These are phyloP conservation scores for Kalmusia sp. DNA, from an alignment of 2,329 filamentous ascomycete species.

Conservation along the genomic window DNA sequence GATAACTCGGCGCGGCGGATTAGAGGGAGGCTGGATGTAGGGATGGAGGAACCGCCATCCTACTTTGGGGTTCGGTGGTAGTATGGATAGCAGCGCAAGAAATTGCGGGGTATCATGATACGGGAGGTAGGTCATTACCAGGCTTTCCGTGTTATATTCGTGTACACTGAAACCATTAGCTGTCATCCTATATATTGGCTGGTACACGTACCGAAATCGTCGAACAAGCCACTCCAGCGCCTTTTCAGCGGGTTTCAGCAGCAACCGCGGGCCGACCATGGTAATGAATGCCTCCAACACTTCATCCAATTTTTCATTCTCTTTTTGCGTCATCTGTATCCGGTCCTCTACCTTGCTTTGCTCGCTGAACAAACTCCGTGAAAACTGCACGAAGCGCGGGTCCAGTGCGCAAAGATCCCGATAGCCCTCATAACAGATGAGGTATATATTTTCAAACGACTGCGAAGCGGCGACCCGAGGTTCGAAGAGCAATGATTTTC, in stretches of 20 bases:
- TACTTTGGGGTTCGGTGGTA: conserved; percentile 75
- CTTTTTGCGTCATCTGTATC: conserved; percentile 77
- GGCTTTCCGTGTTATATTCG: conserved; percentile 80
- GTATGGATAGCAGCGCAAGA: conserved; percentile 82
- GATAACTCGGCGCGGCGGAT: conserved; percentile 79
- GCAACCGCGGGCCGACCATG: conserved; percentile 75
- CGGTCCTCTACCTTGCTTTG: conserved; percentile 91
- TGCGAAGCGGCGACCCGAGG: conserved; percentile 83
- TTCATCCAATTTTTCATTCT: conserved; percentile 82
- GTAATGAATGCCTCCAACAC: conserved; percentile 84
- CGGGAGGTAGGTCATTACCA: conserved; percentile 87
- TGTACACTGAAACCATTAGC: conserved; percentile 69
- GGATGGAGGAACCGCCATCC: conserved; percentile 86
- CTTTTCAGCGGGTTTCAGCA: conserved; percentile 87
- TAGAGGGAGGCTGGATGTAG: conserved; percentile 79
- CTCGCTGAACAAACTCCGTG: conserved; percentile 84
- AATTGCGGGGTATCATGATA: conserved; percentile 90
- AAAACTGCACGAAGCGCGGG: conserved; percentile 75
- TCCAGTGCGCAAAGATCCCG: conserved; percentile 91
- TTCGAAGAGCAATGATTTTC: conserved; percentile 94
- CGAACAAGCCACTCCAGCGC: conserved; percentile 94
- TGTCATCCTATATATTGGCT: conserved; percentile 8
- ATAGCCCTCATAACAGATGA: conserved; percentile 87
- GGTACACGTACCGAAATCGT: conserved; percentile 74
- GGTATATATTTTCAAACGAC: conserved; percentile 87